phyloP scores from a whole-genome alignment of 1,284 basidiomycete genomes.

The Trametes pubescens region DNA sequence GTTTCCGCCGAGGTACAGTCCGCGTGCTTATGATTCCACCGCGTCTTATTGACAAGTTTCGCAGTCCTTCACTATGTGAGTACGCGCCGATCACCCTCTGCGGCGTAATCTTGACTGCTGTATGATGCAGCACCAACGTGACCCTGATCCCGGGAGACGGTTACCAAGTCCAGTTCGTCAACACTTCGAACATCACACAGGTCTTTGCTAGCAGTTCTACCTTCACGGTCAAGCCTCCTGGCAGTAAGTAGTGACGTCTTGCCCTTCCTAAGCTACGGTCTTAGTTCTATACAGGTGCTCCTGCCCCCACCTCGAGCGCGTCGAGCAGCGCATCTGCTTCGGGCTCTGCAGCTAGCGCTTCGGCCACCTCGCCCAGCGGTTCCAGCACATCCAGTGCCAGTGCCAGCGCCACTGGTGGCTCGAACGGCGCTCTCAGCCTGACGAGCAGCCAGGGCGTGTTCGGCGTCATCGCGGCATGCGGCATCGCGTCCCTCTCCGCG shows the following conservation, averaged over 20 bases:
- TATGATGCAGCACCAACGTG: slow-evolving; percentile 44
- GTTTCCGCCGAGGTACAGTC: slow-evolving; percentile 41
- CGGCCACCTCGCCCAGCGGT: slow-evolving; percentile 11
- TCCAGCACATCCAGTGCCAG: slow-evolving; percentile 15
- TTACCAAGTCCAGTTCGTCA: slow-evolving; percentile 55
- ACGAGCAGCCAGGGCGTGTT: slow-evolving; percentile 29
- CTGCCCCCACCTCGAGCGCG: slow-evolving; percentile 25
- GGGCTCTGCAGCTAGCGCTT: slow-evolving; percentile 4
- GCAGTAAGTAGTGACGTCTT: slow-evolving; percentile 43
- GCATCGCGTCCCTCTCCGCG: slow-evolving; percentile 38
- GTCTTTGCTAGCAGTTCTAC: slow-evolving; percentile 50
- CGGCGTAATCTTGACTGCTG: background rate
- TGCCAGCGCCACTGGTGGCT: slow-evolving; percentile 8
- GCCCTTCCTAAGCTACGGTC: too few relatives aligned
- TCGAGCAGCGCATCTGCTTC: slow-evolving; percentile 12
- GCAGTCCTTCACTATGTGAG: slow-evolving; percentile 38
- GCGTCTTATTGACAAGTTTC: background rate
- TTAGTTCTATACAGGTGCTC: slow-evolving; percentile 8
- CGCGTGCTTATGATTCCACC: background rate
- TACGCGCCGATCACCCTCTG: background rate
- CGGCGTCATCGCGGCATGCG: slow-evolving; percentile 38
- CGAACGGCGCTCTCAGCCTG: slow-evolving; percentile 20
- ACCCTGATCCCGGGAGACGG: slow-evolving; percentile 45
- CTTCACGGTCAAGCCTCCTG: slow-evolving; percentile 50
- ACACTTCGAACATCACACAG: slow-evolving; percentile 50